phyloP scores from a whole-genome alignment of 805 yeast genomes.

The Candida andamanensis region DNA sequence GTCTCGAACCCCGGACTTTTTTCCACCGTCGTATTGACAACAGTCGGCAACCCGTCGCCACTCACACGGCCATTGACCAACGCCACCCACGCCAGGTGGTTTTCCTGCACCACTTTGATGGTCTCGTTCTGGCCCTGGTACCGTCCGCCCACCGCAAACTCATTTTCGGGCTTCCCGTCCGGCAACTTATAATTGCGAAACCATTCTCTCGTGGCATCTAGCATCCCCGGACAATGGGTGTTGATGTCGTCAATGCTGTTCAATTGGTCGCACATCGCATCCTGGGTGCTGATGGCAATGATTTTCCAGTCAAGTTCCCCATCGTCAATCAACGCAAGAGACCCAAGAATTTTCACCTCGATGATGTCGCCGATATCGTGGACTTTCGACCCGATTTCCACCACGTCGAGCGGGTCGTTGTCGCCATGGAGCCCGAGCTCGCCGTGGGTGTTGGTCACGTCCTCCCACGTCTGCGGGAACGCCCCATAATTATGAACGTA shows the following conservation, averaged over 20 bases:
- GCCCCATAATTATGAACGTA: slow-evolving; percentile 88
- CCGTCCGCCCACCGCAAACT: slow-evolving; percentile 94
- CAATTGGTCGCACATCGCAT: slow-evolving; percentile 83
- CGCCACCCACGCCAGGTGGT: slow-evolving; percentile 77
- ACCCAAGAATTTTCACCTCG: slow-evolving; percentile 89
- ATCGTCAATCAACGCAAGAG: slow-evolving; percentile 90
- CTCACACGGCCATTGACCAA: slow-evolving; percentile 58
- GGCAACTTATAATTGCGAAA: slow-evolving; percentile 97
- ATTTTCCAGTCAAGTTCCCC: slow-evolving; percentile 92
- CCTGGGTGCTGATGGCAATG: slow-evolving; percentile 75
- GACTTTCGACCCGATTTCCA: slow-evolving; percentile 79
- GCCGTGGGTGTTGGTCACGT: slow-evolving; percentile 55
- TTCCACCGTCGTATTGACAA: slow-evolving; percentile 34
- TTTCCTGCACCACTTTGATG: slow-evolving; percentile 74
- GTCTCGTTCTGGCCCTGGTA: slow-evolving; percentile 86
- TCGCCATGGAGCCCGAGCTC: slow-evolving; percentile 42
- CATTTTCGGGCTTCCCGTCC: slow-evolving; percentile 95
- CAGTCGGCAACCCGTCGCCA: slow-evolving; percentile 25
- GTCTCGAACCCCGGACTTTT: slow-evolving; percentile 23
- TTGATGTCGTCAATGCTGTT: slow-evolving; percentile 90
- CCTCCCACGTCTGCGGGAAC: slow-evolving; percentile 95
- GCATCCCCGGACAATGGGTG: slow-evolving; percentile 82
- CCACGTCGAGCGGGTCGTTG: slow-evolving; percentile 53
- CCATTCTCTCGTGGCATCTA: slow-evolving; percentile 96
- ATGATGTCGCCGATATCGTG: slow-evolving; percentile 68